Percentiles rank a stretch among this genome's conserved stretches.
These are phyloP conservation scores for Nothophytophthora sp. DNA, from an alignment of 352 stramenopile species.

Conservation along the genomic window DNA sequence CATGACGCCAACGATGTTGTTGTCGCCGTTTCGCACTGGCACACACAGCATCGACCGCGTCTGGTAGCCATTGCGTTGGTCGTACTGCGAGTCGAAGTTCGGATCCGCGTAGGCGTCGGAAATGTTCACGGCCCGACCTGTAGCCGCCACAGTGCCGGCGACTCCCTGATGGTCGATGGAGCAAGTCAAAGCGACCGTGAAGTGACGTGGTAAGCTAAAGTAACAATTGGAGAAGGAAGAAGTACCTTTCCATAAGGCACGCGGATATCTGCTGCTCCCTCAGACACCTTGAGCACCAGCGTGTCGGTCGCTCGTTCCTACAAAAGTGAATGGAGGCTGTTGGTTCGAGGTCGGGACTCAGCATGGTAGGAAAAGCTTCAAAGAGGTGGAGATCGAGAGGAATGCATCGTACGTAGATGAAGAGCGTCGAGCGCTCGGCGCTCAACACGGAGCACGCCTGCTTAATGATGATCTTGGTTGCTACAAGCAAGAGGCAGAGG, in stretches of 20 bases:
- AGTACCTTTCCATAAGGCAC: slow-evolving; percentile 78
- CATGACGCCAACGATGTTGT: slow-evolving; percentile 87
- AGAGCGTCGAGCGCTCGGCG: slow-evolving; percentile 89
- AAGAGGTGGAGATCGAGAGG: not conserved
- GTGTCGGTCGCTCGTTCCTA: slow-evolving; percentile 75
- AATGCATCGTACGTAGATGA: slow-evolving; percentile 72
- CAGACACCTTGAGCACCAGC: slow-evolving; percentile 86
- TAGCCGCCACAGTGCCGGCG: slow-evolving; percentile 84
- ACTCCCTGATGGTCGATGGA: slow-evolving; percentile 58
- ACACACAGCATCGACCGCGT: slow-evolving; percentile 93
- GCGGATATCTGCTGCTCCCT: slow-evolving; percentile 85
- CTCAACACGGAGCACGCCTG: slow-evolving; percentile 88
- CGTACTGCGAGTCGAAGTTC: slow-evolving; percentile 93
- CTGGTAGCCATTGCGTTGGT: slow-evolving; percentile 91
- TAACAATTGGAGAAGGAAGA: not conserved
- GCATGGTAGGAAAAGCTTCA: slow-evolving; percentile 43
- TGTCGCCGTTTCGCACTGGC: slow-evolving; percentile 78
- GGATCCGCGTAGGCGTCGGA: slow-evolving; percentile 92
- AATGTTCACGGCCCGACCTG: slow-evolving; percentile 87
- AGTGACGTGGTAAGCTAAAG: not conserved
- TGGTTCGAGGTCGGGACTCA: slow-evolving; percentile 1
- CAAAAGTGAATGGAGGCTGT: not conserved
- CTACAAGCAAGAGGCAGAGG: too few species aligned
- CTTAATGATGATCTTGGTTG: slow-evolving; percentile 85
- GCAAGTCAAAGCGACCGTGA: not conserved